Base-by-base conservation (phyloP, 2,329 filamentous ascomycete species). In the Talaromyces sp. region DNA sequence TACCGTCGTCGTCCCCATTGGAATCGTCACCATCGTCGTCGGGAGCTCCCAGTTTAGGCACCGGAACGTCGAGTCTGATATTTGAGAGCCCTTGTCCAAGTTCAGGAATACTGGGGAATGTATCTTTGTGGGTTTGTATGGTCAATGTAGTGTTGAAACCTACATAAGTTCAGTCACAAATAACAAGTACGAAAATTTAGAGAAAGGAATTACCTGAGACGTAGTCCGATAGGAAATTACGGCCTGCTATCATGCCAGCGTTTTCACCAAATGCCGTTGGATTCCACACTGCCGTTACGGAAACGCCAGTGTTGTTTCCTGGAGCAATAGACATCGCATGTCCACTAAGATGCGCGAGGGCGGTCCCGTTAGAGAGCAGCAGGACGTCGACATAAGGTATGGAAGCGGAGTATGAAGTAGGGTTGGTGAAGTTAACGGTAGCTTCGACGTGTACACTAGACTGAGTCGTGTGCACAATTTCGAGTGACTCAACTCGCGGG, bases 351-450 rank as follows among this genome's bases (percentile, higher is more conserved):
- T 93, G 88, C 32, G 90, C 94, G 35, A 99, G 79, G 8, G 89
- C 72, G 0, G 88, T 88, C 11, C 82, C 85, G 67, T 95, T 92
- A 67, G 85, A 86, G 31, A 90, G 72, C 48, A 97, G 77, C 63
- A 92, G 85, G 50, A 96, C 82, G 70, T 89, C 92, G 64, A 91
- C 76, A 63, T 86, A 93, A 1, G 93, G 93, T n/a, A 97, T 80
- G 2, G 80, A 80, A 3, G 91, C 92, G 4, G 90, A 87, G 72
- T 97, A 97, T 3, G 87, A 83, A 0, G 92, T 96, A 1, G 93
- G 92, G 69, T 99, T 99, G 3, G 90, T 95, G 62, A 96, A 82
- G 70, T 94, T 96, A 68, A 96, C 81, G 43, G 80, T 76, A 14
- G 90, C 89, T 68, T 86, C 81, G 38, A 97, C 77, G 21, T 83